phyloP scores from a whole-genome alignment of 2,329 filamentous ascomycete genomes.

The Claviceps sorghi region DNA sequence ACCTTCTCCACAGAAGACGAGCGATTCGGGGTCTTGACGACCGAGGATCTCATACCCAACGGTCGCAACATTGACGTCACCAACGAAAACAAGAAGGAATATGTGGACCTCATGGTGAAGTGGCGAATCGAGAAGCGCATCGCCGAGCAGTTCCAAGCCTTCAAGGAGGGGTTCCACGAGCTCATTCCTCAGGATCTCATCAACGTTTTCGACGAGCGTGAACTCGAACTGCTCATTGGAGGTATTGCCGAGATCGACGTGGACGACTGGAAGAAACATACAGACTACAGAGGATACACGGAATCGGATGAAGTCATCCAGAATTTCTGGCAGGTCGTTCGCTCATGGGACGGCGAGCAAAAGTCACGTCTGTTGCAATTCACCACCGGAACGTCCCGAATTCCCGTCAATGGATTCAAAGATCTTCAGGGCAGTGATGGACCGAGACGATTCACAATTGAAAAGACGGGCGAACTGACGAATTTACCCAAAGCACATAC shows the following conservation, averaged over 20 bases:
- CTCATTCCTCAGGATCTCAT: slow-evolving; percentile 91
- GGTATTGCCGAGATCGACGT: slow-evolving; percentile 99
- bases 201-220: slow-evolving; percentile 96
- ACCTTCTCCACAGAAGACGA: slow-evolving; percentile 97
- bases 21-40: slow-evolving; percentile 85
- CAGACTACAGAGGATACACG: slow-evolving; percentile 95
- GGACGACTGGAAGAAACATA: slow-evolving; percentile 99
- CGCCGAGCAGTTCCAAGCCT: slow-evolving; percentile 94
- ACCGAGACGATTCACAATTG: slow-evolving; percentile 89
- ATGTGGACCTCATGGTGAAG: slow-evolving; percentile 95
- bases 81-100: slow-evolving; percentile 98
- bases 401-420: slow-evolving; percentile 98
- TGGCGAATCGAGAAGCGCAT: slow-evolving; percentile 99
- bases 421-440: slow-evolving; percentile 95
- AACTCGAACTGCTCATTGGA: slow-evolving; percentile 89
- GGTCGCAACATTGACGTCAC: slow-evolving; percentile 90
- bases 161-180: slow-evolving; percentile 95
- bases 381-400: slow-evolving; percentile 91
- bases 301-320: slow-evolving; percentile 95
- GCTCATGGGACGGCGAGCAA: slow-evolving; percentile 94
- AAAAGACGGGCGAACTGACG: slow-evolving; percentile 82
- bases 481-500: slow-evolving; percentile 96
- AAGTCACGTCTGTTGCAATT: slow-evolving; percentile 94
- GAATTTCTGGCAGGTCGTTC: slow-evolving; percentile 97
- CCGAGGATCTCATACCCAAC: slow-evolving; percentile 82